These are phyloP conservation scores for Mycena kentingensis DNA, from an alignment of 768 basidiomycete species.

Conservation along the genomic window DNA sequence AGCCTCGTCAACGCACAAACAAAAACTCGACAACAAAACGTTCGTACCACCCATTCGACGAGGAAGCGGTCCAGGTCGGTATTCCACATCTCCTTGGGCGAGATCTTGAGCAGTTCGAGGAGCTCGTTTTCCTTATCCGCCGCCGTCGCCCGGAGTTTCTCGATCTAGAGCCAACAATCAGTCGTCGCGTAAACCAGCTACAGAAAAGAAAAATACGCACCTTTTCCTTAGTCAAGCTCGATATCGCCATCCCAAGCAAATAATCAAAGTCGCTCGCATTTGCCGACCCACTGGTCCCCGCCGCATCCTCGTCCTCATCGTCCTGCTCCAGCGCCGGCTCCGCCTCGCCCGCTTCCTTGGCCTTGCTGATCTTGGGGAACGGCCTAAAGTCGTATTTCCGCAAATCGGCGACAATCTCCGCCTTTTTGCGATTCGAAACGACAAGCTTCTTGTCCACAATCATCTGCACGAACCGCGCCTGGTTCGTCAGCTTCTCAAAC, in stretches of 20 bases:
- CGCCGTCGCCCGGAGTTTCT: conserved; percentile 77
- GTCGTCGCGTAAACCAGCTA: not conserved
- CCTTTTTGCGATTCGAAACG: conserved; percentile 87
- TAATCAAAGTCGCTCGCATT: conserved; percentile 81
- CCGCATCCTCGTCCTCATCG: conserved; percentile 46
- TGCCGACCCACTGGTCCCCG: conserved; percentile 33
- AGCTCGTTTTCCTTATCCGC: conserved; percentile 83
- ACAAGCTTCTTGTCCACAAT: conserved; percentile 82
- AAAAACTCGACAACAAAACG: conserved; percentile 1
- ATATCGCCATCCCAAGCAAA: conserved; percentile 92
- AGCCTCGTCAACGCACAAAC: conserved; percentile 18
- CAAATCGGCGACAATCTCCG: conserved; percentile 81
- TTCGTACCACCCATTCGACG: conserved; percentile 78
- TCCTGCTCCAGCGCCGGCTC: conserved; percentile 58
- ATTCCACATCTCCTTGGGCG: conserved; percentile 87
- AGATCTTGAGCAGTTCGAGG: conserved; percentile 70
- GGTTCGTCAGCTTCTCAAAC: conserved; percentile 87
- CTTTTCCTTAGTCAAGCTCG: conserved; percentile 92
- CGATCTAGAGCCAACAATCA: conserved; percentile 56
- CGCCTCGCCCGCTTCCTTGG: conserved; percentile 65
- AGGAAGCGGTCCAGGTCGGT: conserved; percentile 84
- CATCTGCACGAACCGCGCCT: conserved; percentile 97
- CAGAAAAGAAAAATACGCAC: conserved; percentile 38
- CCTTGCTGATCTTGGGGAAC: conserved; percentile 79
- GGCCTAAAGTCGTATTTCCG: conserved; percentile 85